phyloP scores from a whole-genome alignment of 768 basidiomycete genomes.

The Termitomyces eurrhizus region DNA sequence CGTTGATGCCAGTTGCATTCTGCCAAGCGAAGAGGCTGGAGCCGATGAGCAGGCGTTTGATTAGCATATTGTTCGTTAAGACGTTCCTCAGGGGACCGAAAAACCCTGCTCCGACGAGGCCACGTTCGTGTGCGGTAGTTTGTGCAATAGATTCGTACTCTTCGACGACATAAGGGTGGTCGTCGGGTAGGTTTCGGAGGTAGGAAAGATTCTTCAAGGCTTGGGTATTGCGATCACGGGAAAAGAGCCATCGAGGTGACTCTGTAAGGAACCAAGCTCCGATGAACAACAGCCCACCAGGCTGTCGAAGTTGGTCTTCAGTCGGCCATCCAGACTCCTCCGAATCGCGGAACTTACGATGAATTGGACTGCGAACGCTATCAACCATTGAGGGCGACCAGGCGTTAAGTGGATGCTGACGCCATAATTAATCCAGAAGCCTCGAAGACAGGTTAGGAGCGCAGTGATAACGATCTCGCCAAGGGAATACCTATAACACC shows the following conservation, averaged over 20 bases:
- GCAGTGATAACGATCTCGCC: conserved; percentile 3
- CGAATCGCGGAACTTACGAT: conserved; percentile 20
- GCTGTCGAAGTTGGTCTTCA: conserved; percentile 16
- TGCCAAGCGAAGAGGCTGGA: conserved; percentile 39
- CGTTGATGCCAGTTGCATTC: conserved; percentile 43
- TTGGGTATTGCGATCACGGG: conserved; percentile 27
- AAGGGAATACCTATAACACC: conserved; percentile 32
- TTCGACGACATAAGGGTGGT: conserved; percentile 26
- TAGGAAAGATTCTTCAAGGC: conserved; percentile 29
- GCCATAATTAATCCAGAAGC: conserved; percentile 36
- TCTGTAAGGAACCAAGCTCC: conserved; percentile 30
- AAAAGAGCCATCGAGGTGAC: conserved; percentile 35
- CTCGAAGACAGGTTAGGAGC: conserved; percentile 7
- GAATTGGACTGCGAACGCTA: conserved; percentile 36
- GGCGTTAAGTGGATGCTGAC: conserved; percentile 24
- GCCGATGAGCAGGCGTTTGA: conserved; percentile 33
- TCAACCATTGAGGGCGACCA: conserved; percentile 31
- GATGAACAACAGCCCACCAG: conserved; percentile 29
- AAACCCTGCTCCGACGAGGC: conserved; percentile 30
- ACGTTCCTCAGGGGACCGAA: conserved; percentile 29
- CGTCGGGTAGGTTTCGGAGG: conserved; percentile 27
- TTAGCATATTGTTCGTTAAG: conserved; percentile 21
- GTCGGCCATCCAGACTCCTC: not conserved
- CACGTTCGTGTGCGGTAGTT: conserved; percentile 29
- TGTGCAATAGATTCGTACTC: conserved; percentile 29